A percentile compares a stretch with the other conserved stretches of the same genome.
phyloP scores from a whole-genome alignment of 1,284 basidiomycete genomes.

The Cutaneotrichosporon sp. region DNA sequence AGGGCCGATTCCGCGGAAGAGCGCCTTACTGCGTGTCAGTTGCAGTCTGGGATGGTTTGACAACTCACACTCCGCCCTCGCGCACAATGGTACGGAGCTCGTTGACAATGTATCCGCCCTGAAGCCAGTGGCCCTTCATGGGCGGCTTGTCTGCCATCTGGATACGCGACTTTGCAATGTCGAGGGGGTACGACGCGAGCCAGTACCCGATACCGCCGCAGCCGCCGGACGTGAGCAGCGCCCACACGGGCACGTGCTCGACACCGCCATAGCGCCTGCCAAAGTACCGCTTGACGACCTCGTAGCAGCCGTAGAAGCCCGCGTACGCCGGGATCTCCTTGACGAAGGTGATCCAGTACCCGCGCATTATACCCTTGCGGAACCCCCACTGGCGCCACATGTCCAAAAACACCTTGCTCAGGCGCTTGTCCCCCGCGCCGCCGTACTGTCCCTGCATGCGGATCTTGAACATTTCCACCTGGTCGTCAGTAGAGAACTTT shows the following conservation, averaged over 20 bases:
- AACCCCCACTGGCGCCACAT: conserved; percentile 85
- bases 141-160: conserved; percentile 76
- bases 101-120: conserved; percentile 62
- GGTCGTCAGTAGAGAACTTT: background rate
- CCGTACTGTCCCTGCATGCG: conserved; percentile 78
- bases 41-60: too few relatives aligned
- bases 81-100: conserved; percentile 65
- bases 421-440: conserved; percentile 64
- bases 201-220: conserved; percentile 90
- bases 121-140: conserved; percentile 58
- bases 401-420: conserved; percentile 65
- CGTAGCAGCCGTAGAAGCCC: conserved; percentile 70
- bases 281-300: conserved; percentile 78
- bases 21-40: conserved; percentile 53
- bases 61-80: conserved; percentile 64
- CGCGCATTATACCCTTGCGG: conserved; percentile 82
- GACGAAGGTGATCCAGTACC: conserved; percentile 92
- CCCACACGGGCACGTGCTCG: conserved; percentile 76
- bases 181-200: conserved; percentile 86
- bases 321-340: conserved; percentile 94
- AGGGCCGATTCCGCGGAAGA: conserved; percentile 68
- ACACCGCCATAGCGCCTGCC: conserved; percentile 21
- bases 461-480: conserved; percentile 60
- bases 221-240: conserved; percentile 75
- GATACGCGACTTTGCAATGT: conserved; percentile 85